Conservation (phyloP, 106 monocot species). For the Platanthera guangdongensis region DNA sequence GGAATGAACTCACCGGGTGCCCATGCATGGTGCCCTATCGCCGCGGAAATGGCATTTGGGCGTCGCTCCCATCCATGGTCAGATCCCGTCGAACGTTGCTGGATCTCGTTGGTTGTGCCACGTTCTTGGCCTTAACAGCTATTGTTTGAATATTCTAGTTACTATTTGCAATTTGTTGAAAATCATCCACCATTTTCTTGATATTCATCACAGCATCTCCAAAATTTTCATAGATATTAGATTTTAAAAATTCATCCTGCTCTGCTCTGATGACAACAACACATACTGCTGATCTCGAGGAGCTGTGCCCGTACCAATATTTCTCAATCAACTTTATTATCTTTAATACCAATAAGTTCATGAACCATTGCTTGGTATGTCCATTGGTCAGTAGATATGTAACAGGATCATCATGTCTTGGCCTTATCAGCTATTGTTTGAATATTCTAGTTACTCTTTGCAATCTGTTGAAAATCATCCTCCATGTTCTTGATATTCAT, state of each 20-base stretch:
- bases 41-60: no score
- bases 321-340: constrained; percentile 90
- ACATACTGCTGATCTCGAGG: constrained; percentile 97
- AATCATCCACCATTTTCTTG: constrained; percentile 97
- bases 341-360: constrained; percentile 85
- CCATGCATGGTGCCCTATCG: no score
- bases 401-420: no score
- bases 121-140: constrained; percentile 5
- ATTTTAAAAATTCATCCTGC: constrained; percentile 91
- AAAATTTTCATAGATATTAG: constrained; percentile 97
- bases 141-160: constrained; percentile 96
- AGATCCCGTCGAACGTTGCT: no score
- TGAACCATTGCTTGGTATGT: constrained; percentile 28
- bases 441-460: constrained; percentile 94
- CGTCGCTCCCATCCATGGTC: no score
- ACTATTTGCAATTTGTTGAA: constrained; percentile 92
- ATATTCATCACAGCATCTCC: constrained; percentile 99
- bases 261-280: constrained; percentile 67
- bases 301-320: constrained; percentile 37
- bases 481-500: constrained; percentile 99
- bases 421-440: constrained; percentile 51
- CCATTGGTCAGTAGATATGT: no score
- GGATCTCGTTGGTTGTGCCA: no score
- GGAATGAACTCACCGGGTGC: no score
- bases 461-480: constrained; percentile 96